Evolutionary conservation across 2,329 filamentous ascomycete genomes (phyloP), one percentile per base, ranked within the genome.

Genomic region (Botrytis porri): DNA sequence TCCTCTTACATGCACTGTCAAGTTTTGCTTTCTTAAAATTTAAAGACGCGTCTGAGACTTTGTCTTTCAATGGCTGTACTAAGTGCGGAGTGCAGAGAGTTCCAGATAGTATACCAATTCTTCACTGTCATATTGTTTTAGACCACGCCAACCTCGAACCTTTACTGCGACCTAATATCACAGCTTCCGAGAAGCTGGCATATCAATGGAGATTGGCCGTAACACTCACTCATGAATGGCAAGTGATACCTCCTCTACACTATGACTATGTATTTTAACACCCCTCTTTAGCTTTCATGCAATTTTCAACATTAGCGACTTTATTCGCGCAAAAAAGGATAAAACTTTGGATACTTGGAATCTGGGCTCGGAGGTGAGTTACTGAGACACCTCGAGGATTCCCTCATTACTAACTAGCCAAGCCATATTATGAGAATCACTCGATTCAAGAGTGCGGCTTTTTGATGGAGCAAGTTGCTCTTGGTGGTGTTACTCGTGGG

Each of bases 141-240:
- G 29, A 25, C 12, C 48, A 43, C 12, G 10, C 3, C 8, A 69
- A 57, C 20, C 54, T 41, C 10, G 37, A 57, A 16, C 65, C 65
- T 32, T 57, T 69, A 57, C 48, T 69, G 16, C 35, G 25, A 14
- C n/a, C n/a, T 3, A 18, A 25, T 41, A 41, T 57, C 22, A 69
- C 65, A 59, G 48, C 48, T n/a, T 57, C 65, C 6, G 65, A 69
- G 29, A 69, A 32, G 10, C 39, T 69, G 18, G n/a, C 35, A 41
- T 69, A 69, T 57, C 65, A 69, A 43, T 69, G 65, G 65, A 57
- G 37, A 41, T 39, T n/a, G n/a, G 65, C 65, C 20, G 9, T 69
- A 41, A 69, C 48, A 6, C 20, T 69, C 29, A 32, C 65, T 57
- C 65, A 69, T 43, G 65, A 69, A 69, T 69, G 65, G 65, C 29